Conservation (phyloP, 1,284 basidiomycete genomes). For the Naganishia liquefaciens region DNA sequence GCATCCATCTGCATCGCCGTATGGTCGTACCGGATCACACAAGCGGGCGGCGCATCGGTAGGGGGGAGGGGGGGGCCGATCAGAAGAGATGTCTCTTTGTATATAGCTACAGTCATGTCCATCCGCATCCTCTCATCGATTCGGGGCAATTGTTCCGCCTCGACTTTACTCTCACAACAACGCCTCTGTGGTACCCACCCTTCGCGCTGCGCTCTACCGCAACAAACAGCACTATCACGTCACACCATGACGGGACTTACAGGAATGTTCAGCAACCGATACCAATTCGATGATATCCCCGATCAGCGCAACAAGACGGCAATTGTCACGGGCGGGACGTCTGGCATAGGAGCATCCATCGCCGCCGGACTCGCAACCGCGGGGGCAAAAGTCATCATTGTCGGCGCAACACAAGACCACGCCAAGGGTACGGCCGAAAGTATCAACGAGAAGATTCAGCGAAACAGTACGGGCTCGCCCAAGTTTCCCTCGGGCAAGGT, state of each 20-base stretch:
- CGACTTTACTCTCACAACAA: background rate
- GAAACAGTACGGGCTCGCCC: conserved; percentile 29
- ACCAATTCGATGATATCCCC: conserved; percentile 49
- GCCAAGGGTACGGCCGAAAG: conserved; percentile 36
- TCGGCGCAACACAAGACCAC: conserved; percentile 40
- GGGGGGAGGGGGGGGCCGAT: too few relatives aligned
- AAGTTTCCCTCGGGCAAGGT: conserved; percentile 41
- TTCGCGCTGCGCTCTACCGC: background rate
- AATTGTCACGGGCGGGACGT: conserved; percentile 45
- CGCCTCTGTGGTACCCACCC: background rate
- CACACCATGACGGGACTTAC: conserved; percentile 38
- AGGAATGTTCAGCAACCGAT: conserved; percentile 47
- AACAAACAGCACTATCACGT: background rate
- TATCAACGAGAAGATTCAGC: conserved; percentile 24
- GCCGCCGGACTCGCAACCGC: conserved; percentile 26
- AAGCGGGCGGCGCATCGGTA: too few relatives aligned
- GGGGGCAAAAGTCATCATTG: conserved; percentile 28
- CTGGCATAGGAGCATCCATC: conserved; percentile 20
- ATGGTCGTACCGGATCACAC: too few relatives aligned
- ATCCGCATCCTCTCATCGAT: too few relatives aligned
- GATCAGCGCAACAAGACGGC: conserved; percentile 48
- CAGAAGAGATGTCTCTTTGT: background rate
- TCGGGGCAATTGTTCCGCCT: background rate
- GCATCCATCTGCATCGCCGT: too few relatives aligned
- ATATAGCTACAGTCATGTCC: too few relatives aligned